Percentiles rank a stretch among this genome's conserved stretches.
Conservation (phyloP, 192 early-diverging fungal genomes). For the Entophlyctis luteolus region DNA sequence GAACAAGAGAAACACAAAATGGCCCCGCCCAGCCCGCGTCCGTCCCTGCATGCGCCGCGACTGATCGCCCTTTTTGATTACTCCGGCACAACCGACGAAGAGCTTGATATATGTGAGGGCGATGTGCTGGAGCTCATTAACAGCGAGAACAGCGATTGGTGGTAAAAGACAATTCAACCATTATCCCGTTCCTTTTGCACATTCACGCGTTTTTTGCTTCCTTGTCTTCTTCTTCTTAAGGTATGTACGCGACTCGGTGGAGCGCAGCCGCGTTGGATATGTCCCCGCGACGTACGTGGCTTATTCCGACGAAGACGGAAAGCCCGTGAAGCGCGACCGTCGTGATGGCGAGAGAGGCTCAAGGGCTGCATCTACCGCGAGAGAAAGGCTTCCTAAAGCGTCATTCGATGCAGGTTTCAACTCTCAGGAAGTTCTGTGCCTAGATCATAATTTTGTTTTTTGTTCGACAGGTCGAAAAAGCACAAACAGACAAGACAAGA, state of each 20-base stretch:
- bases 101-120: slow-evolving; percentile 36
- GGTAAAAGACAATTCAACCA: slow-evolving; percentile 26
- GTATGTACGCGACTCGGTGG: slow-evolving; percentile 6
- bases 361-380: not conserved
- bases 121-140: slow-evolving; percentile 40
- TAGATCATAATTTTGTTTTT: too few species aligned
- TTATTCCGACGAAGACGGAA: slow-evolving; percentile 15
- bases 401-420: not conserved
- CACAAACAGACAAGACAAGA: not conserved
- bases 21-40: too few species aligned
- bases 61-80: slow-evolving; percentile 46
- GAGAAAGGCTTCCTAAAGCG: not conserved
- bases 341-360: not conserved
- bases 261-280: slow-evolving; percentile 31
- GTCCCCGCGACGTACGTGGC: slow-evolving; percentile 44
- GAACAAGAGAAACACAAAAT: not conserved
- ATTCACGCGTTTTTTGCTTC: not conserved
- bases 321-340: slow-evolving; percentile 2
- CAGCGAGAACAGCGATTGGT: slow-evolving; percentile 49
- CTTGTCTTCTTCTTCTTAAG: slow-evolving; percentile 1
- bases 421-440: not conserved
- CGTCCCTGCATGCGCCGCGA: too few species aligned
- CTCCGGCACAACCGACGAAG: slow-evolving; percentile 40
- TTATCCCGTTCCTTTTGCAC: not conserved
- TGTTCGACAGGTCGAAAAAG: not conserved